These are phyloP conservation scores for Dendrocalamus latiflorus DNA, from an alignment of 202 grass and related monocot species.

Conservation along the genomic window DNA sequence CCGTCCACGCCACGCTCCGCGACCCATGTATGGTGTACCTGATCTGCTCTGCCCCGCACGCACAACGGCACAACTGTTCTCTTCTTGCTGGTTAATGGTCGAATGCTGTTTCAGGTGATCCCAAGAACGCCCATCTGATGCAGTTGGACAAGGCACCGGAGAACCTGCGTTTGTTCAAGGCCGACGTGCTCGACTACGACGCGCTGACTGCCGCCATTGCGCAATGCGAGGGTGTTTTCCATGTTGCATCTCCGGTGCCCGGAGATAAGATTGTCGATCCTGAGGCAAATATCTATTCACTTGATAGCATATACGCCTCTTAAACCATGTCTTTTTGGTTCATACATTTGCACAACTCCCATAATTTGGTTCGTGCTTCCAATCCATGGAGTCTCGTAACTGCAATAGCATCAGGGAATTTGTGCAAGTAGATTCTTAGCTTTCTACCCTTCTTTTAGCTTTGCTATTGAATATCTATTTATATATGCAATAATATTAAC, in stretches of 20 bases:
- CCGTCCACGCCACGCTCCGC: constrained; percentile 35
- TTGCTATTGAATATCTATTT: no score
- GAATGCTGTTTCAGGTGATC: constrained; percentile 18
- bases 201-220: background rate
- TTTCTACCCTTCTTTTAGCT: no score
- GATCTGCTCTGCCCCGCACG: no score
- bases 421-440: no score
- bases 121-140: constrained; percentile 41
- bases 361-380: background rate
- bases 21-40: constrained; percentile 16
- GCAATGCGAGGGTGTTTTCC: constrained; percentile 36
- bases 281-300: constrained; percentile 20
- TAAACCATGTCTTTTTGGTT: no score
- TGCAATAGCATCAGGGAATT: no score
- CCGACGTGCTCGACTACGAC: constrained; percentile 32
- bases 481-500: no score
- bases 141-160: constrained; percentile 15
- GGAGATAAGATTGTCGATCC: constrained; percentile 35
- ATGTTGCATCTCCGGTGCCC: constrained; percentile 35
- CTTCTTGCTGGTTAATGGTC: background rate
- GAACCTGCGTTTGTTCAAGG: constrained; percentile 41
- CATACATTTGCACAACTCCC: background rate
- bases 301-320: no score
- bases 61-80: no score
- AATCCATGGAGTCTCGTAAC: no score